Evolutionary conservation across 1,284 basidiomycete species (phyloP), one percentile per base, ranked within the genome.

Genomic region (Hypsizygus ulmarius): DNA sequence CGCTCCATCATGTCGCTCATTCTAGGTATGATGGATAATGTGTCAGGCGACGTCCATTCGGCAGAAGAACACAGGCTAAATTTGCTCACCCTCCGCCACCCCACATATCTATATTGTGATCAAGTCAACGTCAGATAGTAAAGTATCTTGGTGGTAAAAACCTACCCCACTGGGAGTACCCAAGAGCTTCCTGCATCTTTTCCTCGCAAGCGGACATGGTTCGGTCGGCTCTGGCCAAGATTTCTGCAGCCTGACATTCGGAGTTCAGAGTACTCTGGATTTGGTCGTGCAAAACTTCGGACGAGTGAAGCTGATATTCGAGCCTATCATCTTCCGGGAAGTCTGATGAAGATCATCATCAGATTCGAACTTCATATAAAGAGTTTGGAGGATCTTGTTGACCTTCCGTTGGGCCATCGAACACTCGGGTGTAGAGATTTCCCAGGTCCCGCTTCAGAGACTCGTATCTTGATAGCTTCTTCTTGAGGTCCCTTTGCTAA

Each of bases 341-440:
- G 12, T 61, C 69, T 70, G 37, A 46, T 44, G 42, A 35, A 16
- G 35, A 19, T 25, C 21, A 28, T 32, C 10, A 35, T 50, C 12
- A 50, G 40, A 25, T 11, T 7, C 15, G 18, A n/a, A 7, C 19
- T 36, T 18, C 0, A 10, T 11, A 14, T n/a, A 33, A 18, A 19
- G 27, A 8, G 2, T 39, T 39, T 15, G 18, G 21, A n/a, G 25
- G 25, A 35, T 12, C 19, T 21, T 27, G 43, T 49, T 34, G 38
- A 67, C 70, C 59, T 64, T 65, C 59, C 15, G 71, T 67, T n/a
- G 70, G 68, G 8, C 72, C 72, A 46, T 70, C 69, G 51, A 75
- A 75, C 19, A 72, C 56, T 18, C 58, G 61, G n/a, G 54, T 50
- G 51, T 74, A 74, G 0, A 74, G 60, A 28, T 60, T 56, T 6